Base-by-base conservation (phyloP, 1,284 basidiomycete species). In the Pascua guehoae region DNA sequence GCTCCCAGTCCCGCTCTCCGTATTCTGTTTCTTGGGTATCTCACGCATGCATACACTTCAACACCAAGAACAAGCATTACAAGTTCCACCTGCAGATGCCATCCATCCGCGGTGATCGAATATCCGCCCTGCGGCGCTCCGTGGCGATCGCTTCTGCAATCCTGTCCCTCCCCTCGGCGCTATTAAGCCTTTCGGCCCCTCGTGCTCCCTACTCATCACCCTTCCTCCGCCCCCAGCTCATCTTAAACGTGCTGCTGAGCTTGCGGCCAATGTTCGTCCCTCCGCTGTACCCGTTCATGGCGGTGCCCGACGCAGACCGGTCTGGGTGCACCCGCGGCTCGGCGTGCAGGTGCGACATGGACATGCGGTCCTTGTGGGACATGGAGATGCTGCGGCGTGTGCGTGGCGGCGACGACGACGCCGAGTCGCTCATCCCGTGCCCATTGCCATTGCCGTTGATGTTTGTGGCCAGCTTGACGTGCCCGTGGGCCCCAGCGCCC, bases 211-310 rank as follows among this genome's bases (percentile, higher is more conserved):
- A 41, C 40, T 41, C 40, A 9, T n/a, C 40, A n/a, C 72, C 72
- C 54, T 74, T 66, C 58, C 71, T 73, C 48, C 71, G 68, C 39
- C 66, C 64, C 49, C 65, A 67, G 52, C 69, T 70, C 2, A 66
- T 68, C n/a, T 62, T 69, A 41, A 71, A 65, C 18, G 68, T 64
- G 10, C 59, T 55, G 32, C 53, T 54, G 12, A 60, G 52, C 43
- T 54, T 57, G 24, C 57, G 53, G 11, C 56, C 55, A 8, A 58
- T 58, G 11, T 50, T 48, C 32, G 39, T 40, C n/a, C 57, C 58
- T 17, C 57, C 51, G 12, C 48, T 36, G 47, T 52, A 58, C 41
- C 52, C 56, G 37, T 56, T 56, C 32, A 12, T 45, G 14, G 41
- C 42, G 18, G n/a, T 48, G 10, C n/a, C 18, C 37, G 41, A 42